Conservation (phyloP, 1,284 basidiomycete genomes). For the Inonotus obliquus region DNA sequence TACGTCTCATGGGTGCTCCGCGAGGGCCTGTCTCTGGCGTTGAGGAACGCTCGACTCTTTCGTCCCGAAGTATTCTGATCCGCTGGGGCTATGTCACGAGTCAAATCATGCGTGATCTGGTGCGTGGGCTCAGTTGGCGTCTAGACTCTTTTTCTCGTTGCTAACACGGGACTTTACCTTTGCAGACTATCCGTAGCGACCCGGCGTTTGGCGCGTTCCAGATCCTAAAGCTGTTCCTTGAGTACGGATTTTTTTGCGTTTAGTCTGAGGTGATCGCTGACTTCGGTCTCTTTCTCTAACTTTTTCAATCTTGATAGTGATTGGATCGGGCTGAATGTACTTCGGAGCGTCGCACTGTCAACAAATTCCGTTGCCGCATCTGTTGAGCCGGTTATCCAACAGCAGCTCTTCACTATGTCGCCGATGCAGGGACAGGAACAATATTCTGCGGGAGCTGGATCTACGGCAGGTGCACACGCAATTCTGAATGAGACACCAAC, state of each 20-base stretch:
- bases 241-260: constrained; percentile 46
- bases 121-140: constrained; percentile 34
- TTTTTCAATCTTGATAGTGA: constrained; percentile 45
- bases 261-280: constrained; percentile 16
- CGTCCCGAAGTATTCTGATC: constrained; percentile 79
- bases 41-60: constrained; percentile 78
- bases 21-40: constrained; percentile 35
- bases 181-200: constrained; percentile 81
- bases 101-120: constrained; percentile 83
- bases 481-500: constrained; percentile 72
- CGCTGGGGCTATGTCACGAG: constrained; percentile 89
- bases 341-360: constrained; percentile 78
- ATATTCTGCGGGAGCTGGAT: constrained; percentile 52
- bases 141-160: constrained; percentile 6
- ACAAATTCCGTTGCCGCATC: constrained; percentile 86
- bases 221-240: constrained; percentile 83
- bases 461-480: constrained; percentile 28
- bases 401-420: constrained; percentile 75
- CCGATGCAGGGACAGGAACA: constrained; percentile 78
- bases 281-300: constrained; percentile 22
- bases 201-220: constrained; percentile 87
- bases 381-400: constrained; percentile 84
- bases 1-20: constrained; percentile 65
- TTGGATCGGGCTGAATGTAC: constrained; percentile 85
- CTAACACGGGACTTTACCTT: constrained; percentile 19